Evolutionary conservation across 2,329 filamentous ascomycete species (phyloP), one percentile per base, ranked within the genome.

Genomic region (Cladosporium sp.): DNA sequence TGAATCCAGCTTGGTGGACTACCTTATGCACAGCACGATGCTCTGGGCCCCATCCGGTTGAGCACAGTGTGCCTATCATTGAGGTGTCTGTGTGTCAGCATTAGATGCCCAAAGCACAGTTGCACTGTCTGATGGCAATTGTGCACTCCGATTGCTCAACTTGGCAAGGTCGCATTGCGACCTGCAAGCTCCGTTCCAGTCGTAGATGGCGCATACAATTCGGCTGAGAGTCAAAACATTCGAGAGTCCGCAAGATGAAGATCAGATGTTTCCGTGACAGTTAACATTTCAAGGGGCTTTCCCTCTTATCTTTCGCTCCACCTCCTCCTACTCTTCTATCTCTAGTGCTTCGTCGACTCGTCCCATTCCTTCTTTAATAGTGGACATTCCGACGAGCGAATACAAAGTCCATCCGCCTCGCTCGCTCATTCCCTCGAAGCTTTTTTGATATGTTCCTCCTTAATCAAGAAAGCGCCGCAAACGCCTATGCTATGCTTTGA

Each of bases 401-500:
- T 55, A 12, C 23, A 26, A 18, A 53, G 33, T 55, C 31, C 52
- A 33, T 55, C 31, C 52, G 28, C 52, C 12, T 55, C 52, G 52
- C 52, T 55, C 52, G 28, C 31, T 55, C 52, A 33, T 57, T 57
- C 55, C 55, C 21, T 52, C 23, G 33, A 21, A 57, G 53, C 53
- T 49, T 56, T 46, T 56, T 50, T 65, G 56, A 67, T 60, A 49
- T 52, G 33, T 55, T 55, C 37, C 49, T 35, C 40, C 58, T 29
- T 52, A 63, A 56, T 63, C 50, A 63, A 59, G n/a, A 59, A 23
- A 28, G 61, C 69, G 69, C 69, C 69, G 57, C 64, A 61, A 71
- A 70, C 68, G 69, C 69, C 68, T 67, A 69, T 70, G 69, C 69
- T 70, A 67, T 70, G 69, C 69, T 66, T 67, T 66, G 64, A 67